These are phyloP conservation scores for Vitis riparia DNA, from an alignment of 164 flowering plant genomes.

Conservation along the genomic window DNA sequence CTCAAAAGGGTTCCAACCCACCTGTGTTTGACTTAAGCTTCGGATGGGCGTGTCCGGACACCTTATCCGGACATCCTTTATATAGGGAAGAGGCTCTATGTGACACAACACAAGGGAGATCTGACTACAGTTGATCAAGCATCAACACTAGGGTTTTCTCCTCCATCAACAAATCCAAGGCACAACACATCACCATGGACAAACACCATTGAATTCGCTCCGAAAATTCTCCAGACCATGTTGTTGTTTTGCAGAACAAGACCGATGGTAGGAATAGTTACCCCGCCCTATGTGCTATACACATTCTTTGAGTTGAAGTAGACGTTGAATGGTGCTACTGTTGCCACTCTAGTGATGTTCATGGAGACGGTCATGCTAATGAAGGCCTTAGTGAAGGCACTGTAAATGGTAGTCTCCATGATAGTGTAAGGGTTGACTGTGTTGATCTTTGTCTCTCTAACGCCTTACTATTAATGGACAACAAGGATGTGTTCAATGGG, in stretches of 20 bases:
- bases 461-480: constrained; percentile 27
- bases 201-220: no score
- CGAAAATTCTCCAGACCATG: no score
- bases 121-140: no score
- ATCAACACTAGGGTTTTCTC: neutral
- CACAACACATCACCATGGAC: constrained; percentile 16
- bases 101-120: no score
- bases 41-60: no score
- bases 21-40: no score
- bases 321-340: constrained; percentile 29
- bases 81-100: no score
- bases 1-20: no score
- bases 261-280: neutral
- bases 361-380: constrained; percentile 1
- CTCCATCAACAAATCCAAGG: constrained; percentile 27
- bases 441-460: constrained; percentile 42
- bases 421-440: constrained; percentile 41
- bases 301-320: constrained; percentile 27
- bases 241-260: no score
- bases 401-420: constrained; percentile 35
- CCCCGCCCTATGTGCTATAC: constrained; percentile 23
- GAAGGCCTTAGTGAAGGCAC: constrained; percentile 21
- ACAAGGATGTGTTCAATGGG: constrained; percentile 18
- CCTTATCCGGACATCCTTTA: no score
- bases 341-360: constrained; percentile 21